phyloP scores from a whole-genome alignment of 1,284 basidiomycete species.

The Leccinum pachyderme region DNA sequence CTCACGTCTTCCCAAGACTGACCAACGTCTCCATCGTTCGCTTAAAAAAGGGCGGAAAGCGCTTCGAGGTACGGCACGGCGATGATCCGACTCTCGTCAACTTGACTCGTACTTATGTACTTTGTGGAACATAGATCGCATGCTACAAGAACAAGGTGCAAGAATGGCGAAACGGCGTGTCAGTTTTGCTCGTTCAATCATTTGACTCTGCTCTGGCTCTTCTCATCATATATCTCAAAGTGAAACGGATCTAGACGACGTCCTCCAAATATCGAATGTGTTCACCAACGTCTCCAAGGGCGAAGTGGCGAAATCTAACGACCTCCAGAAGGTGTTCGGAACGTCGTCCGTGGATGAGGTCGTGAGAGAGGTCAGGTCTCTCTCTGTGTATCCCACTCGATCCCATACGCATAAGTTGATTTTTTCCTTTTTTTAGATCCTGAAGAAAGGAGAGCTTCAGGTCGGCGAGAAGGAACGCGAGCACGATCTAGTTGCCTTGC shows the following conservation, averaged over 20 bases:
- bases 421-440: constrained; percentile 55
- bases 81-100: background rate
- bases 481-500: constrained; percentile 81
- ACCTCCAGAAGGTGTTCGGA: constrained; percentile 90
- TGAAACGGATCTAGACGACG: constrained; percentile 93
- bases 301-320: constrained; percentile 84
- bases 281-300: constrained; percentile 98
- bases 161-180: constrained; percentile 93
- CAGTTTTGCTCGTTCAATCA: constrained; percentile 30
- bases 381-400: background rate
- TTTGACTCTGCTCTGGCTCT: background rate
- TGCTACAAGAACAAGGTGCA: constrained; percentile 99
- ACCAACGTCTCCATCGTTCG: constrained; percentile 97
- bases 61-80: constrained; percentile 78
- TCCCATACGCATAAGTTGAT: background rate
- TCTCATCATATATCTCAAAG: constrained; percentile 37
- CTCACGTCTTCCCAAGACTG: constrained; percentile 48
- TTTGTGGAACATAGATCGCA: constrained; percentile 66
- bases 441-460: constrained; percentile 96
- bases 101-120: background rate
- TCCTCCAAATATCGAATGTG: constrained; percentile 95
- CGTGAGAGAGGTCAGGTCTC: constrained; percentile 72
- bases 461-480: constrained; percentile 96
- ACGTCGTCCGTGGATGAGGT: constrained; percentile 73
- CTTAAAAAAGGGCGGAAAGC: constrained; percentile 94